phyloP scores from a whole-genome alignment of 306 rosid species.

The Cicer bijugum region DNA sequence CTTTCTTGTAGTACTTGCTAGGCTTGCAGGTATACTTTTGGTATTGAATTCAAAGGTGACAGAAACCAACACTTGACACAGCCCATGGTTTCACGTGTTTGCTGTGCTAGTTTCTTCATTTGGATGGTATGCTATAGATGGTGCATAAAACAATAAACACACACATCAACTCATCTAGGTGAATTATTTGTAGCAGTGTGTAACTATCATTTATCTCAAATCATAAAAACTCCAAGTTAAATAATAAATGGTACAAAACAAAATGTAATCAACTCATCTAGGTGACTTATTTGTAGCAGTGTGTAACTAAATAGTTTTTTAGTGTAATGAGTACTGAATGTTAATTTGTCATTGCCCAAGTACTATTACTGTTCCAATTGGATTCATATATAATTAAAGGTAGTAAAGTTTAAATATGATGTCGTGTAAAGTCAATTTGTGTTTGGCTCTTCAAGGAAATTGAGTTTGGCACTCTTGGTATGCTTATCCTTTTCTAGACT shows the following conservation, averaged over 20 bases:
- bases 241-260: not conserved
- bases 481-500: slow-evolving; percentile 32
- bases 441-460: slow-evolving; percentile 40
- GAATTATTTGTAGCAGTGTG: slow-evolving; percentile 22
- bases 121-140: no score
- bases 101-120: not conserved
- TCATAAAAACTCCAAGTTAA: slow-evolving; percentile 34
- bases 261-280: not conserved
- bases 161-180: not conserved
- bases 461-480: slow-evolving; percentile 25
- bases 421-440: slow-evolving; percentile 36
- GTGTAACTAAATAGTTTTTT: not conserved
- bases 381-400: slow-evolving; percentile 28
- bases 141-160: no score
- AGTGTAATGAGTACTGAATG: slow-evolving; percentile 34
- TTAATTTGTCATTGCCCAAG: slow-evolving; percentile 31
- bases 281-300: no score
- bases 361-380: slow-evolving; percentile 32
- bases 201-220: slow-evolving; percentile 36
- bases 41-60: slow-evolving; percentile 9
- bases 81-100: not conserved
- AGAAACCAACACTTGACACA: not conserved
- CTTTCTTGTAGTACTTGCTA: not conserved
- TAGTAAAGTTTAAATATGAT: slow-evolving; percentile 28
- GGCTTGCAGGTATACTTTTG: not conserved